These are phyloP conservation scores for Neurospora pannonica DNA, from an alignment of 495 filamentous ascomycete genomes.

Conservation along the genomic window DNA sequence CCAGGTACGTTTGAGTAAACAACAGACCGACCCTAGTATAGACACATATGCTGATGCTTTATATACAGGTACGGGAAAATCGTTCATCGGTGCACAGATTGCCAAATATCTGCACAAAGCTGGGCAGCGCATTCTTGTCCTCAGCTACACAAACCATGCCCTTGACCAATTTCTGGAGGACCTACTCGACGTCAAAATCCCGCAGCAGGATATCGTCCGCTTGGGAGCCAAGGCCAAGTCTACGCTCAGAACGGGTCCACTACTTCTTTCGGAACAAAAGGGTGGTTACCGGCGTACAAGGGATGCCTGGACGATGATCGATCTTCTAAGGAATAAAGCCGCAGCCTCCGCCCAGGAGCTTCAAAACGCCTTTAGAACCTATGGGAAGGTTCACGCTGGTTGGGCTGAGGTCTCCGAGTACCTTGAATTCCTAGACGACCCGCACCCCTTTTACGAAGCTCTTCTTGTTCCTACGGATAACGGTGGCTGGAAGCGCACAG, in stretches of 20 bases:
- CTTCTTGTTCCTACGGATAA: constrained; percentile 37
- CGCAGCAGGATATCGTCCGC: constrained; percentile 44
- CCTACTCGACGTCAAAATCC: constrained; percentile 51
- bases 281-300: constrained; percentile 14
- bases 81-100: constrained; percentile 62
- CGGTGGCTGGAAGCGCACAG: constrained; percentile 32
- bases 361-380: constrained; percentile 1
- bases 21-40: constrained; percentile 1
- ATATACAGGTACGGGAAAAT: constrained; percentile 64
- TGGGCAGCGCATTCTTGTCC: constrained; percentile 47
- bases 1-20: constrained; percentile 44
- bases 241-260: constrained; percentile 34
- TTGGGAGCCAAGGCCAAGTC: constrained; percentile 52
- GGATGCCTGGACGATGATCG: constrained; percentile 31
- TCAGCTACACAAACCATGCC: constrained; percentile 62
- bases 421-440: constrained; percentile 50
- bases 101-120: constrained; percentile 50
- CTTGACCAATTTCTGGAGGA: constrained; percentile 69
- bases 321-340: constrained; percentile 24
- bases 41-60: background rate
- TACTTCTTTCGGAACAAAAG: constrained; percentile 41
- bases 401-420: constrained; percentile 45
- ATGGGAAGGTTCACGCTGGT: background rate
- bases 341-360: constrained; percentile 8
- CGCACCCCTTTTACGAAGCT: constrained; percentile 46